Evolutionary conservation across 2,329 filamentous ascomycete species (phyloP), one percentile per base, ranked within the genome.

Genomic region (Sclerotinia glacialis): DNA sequence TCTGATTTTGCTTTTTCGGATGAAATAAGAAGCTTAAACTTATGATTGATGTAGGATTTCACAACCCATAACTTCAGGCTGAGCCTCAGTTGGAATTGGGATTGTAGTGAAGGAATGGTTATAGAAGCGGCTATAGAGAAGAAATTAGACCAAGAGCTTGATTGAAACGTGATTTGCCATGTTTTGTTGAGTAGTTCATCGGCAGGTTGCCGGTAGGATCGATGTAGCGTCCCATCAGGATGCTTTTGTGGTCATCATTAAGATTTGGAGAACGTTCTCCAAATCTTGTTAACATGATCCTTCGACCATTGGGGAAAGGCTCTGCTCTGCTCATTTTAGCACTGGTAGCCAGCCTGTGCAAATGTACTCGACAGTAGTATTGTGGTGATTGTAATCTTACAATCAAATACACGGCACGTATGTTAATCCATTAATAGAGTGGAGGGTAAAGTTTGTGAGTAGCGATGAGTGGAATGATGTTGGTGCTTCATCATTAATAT

Each of bases 221-320:
- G 23, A 37, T 55, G 37, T 49, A 64, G 26, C n/a, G 61, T 64
- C 40, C 40, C 61, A 55, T 49, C n/a, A 64, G 62, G 62, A 58
- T 54, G 44, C 40, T 12, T 40, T 40, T 64, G 62, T 64, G 62
- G 62, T 64, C 40, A 58, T 64, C 50, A 52, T 58, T 58, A 49
- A 56, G 31, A 64, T 64, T 64, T 49, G 52, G 18, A 64, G 31
- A 64, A 55, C 52, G n/a, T n/a, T n/a, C n/a, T n/a, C n/a, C n/a
- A n/a, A n/a, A n/a, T n/a, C n/a, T n/a, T n/a, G n/a, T n/a, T n/a
- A 37, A n/a, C 23, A 64, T n/a, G n/a, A n/a, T 64, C 62, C 62
- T 64, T 21, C 42, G 52, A 37, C 40, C 62, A 47, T 40, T 37
- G 28, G 26, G 34, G 23, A 42, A 64, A 40, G 46, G 52, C 34